These are phyloP conservation scores for Hygrophorus russula DNA, from an alignment of 768 basidiomycete genomes.

Conservation along the genomic window DNA sequence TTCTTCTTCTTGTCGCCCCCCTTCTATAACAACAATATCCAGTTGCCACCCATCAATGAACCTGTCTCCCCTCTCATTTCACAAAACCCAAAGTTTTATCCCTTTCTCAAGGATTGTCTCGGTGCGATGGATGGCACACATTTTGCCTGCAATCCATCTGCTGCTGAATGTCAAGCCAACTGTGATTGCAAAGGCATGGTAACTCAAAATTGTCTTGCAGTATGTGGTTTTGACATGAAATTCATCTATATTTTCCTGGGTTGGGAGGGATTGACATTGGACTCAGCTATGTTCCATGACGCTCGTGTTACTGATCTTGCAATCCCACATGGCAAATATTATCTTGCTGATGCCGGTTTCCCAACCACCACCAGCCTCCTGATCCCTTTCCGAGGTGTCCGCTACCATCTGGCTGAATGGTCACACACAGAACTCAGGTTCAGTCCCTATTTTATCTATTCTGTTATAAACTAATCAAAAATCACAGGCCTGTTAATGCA, in stretches of 20 bases:
- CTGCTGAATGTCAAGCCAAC: conserved; percentile 4
- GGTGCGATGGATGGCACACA: conserved; percentile 25
- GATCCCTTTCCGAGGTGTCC: conserved; percentile 23
- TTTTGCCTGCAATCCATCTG: conserved; percentile 12
- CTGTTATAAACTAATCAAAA: conserved; percentile 1
- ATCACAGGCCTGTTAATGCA: conserved; percentile 16
- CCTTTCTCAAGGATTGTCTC: conserved; percentile 19
- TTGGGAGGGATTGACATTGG: conserved; percentile 29
- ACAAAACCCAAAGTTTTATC: conserved; percentile 20
- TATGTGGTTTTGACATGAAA: conserved; percentile 5
- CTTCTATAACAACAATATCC: conserved; percentile 18
- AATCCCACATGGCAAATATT: conserved; percentile 21
- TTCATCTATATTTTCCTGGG: conserved; percentile 24
- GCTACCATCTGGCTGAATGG: conserved; percentile 28
- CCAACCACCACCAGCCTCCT: conserved; percentile 20
- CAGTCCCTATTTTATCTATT: conserved; percentile 1
- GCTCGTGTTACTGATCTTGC: conserved; percentile 16
- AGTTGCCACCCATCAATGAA: conserved; percentile 5
- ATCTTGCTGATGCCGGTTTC: too few relatives aligned
- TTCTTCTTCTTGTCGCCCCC: conserved; percentile 14
- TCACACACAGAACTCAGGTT: conserved; percentile 8
- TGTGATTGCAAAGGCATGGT: conserved; percentile 15
- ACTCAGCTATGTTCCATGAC: conserved; percentile 22
- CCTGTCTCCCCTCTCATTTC: conserved; percentile 15
- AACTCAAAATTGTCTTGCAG: conserved; percentile 17